These are phyloP conservation scores for Houttuynia cordata DNA, from an alignment of 164 flowering plant species.

Conservation along the genomic window DNA sequence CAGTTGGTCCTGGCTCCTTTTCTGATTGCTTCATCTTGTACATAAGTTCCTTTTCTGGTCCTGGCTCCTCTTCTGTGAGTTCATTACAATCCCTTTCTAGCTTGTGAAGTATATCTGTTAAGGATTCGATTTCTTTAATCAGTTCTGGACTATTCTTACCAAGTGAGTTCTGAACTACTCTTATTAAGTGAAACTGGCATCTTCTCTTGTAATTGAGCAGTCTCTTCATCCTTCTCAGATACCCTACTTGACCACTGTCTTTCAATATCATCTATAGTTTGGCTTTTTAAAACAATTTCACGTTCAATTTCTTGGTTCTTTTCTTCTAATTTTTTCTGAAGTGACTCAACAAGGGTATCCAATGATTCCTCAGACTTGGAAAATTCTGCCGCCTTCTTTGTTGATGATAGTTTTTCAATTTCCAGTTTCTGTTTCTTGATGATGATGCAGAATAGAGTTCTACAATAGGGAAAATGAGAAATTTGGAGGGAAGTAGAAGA, in stretches of 20 bases:
- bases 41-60: conserved; percentile 36
- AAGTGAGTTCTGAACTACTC: conserved; percentile 10
- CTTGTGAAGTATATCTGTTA: conserved; percentile 40
- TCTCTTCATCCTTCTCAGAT: conserved; percentile 35
- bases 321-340: conserved; percentile 39
- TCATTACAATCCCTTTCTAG: conserved; percentile 58
- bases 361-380: conserved; percentile 41
- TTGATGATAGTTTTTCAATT: conserved; percentile 37
- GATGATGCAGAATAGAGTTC: no score
- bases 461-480: no score
- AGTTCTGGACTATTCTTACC: conserved; percentile 12
- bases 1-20: conserved; percentile 9
- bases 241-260: conserved; percentile 24
- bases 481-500: no score
- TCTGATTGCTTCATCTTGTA: conserved; percentile 34
- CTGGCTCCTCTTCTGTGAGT: conserved; percentile 53
- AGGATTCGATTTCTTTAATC: conserved; percentile 21
- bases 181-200: background rate
- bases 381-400: conserved; percentile 25
- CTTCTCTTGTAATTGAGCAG: conserved; percentile 1
- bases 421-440: conserved; percentile 62
- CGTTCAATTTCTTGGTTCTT: conserved; percentile 32
- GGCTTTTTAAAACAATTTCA: conserved; percentile 19
- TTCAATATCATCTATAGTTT: conserved; percentile 25
- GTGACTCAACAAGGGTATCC: conserved; percentile 23